Evolutionary conservation across 768 basidiomycete species (phyloP), one percentile per base, ranked within the genome.

Genomic region (Amanita pseudoporphyria): DNA sequence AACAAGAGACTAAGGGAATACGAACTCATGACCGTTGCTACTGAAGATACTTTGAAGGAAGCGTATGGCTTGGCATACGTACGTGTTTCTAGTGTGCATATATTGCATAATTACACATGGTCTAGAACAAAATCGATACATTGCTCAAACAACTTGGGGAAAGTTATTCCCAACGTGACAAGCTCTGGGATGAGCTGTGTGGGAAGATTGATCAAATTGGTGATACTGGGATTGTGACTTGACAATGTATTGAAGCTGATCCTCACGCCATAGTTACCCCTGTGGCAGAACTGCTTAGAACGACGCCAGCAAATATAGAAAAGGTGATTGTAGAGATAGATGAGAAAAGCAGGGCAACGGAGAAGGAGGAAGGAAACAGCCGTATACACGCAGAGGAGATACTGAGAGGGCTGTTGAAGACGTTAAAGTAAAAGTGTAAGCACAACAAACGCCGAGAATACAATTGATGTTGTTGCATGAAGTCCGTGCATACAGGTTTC

Each of bases 1-100:
- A 74, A 83, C 58, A 69, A 71, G 14, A 75, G 71, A 18, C 74
- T 78, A 60, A 78, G 76, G 57, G 67, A 66, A 9, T 62, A 74
- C 43, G 84, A 87, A 58, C 56, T 60, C 1, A 57, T 70, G 14
- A 63, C 66, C 13, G 64, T 75, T 26, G 64, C 63, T 30, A 73
- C 77, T 52, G 64, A 77, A 51, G 66, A 71, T 48, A 67, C 71
- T 18, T 50, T 77, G 16, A 65, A 64, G 53, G 57, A 65, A 9
- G 63, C 65, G 24, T 71, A 71, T 50, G 47, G 59, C 16, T 63
- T 63, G 7, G 67, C 71, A 21, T 68, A 79, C 68, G 31, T 51
- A 26, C 5, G 33, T 42, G 16, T 5, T 38, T 33, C 44, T 37
- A 32, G n/a, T 52, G 18, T 42, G 40, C 51, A 9, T 47, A 26